A percentile compares a stretch with the other conserved stretches of the same genome.
phyloP scores from a whole-genome alignment of 805 yeast genomes.

The Kodamaea kaohsiungensis region DNA sequence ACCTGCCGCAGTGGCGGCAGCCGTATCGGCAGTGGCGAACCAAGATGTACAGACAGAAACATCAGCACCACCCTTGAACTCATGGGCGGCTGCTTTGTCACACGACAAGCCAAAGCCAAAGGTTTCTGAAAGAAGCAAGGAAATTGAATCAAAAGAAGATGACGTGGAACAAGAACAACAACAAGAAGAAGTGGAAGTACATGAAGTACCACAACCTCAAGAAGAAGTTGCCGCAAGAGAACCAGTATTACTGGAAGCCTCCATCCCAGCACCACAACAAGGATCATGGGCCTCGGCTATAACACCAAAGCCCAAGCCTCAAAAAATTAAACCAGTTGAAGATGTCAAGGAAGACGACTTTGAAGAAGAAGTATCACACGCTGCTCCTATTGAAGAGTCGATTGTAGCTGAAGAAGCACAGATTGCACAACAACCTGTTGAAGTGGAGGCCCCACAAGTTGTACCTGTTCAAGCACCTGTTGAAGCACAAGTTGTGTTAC shows the following conservation, averaged over 20 bases:
- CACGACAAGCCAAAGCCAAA: constrained; percentile 37
- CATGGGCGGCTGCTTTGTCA: constrained; percentile 48
- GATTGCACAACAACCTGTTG: constrained; percentile 5
- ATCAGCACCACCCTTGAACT: constrained; percentile 25
- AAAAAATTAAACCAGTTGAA: constrained; percentile 17
- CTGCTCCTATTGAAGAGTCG: constrained; percentile 14
- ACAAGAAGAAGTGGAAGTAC: constrained; percentile 13
- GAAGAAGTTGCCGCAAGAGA: constrained; percentile 11
- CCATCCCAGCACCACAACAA: constrained; percentile 48
- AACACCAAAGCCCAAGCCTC: constrained; percentile 49
- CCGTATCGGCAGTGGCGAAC: constrained; percentile 17
- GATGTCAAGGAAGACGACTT: constrained; percentile 14
- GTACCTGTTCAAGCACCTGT: constrained; percentile 25
- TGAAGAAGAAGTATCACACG: constrained; percentile 10
- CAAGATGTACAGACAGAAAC: constrained; percentile 3
- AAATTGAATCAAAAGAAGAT: constrained; percentile 14
- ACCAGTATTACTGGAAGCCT: constrained; percentile 35
- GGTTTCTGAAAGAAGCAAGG: constrained; percentile 17
- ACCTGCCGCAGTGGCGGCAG: constrained; percentile 18
- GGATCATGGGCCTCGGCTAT: constrained; percentile 74
- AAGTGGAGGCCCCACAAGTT: constrained; percentile 42
- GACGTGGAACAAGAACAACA: constrained; percentile 13
- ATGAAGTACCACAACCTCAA: constrained; percentile 2
- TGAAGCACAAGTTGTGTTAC: constrained; percentile 49
- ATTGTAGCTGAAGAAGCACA: constrained; percentile 9